Percentiles rank a stretch among this genome's conserved stretches.
Evolutionary conservation across 257 asterid genomes (phyloP).

Genomic region (Voacanga thouarsii): DNA sequence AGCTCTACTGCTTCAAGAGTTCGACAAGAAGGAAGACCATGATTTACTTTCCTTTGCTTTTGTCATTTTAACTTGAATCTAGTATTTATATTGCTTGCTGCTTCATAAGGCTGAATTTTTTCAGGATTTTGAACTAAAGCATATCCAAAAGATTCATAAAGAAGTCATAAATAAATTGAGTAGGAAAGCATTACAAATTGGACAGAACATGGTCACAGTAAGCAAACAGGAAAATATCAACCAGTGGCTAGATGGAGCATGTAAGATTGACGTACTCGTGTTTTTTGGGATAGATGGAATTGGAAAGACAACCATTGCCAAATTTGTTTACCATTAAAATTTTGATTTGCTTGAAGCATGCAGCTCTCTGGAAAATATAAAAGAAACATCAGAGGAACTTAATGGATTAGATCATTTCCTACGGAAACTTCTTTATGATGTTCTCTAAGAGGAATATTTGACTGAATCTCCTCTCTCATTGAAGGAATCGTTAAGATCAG

Average conservation of each 20-base stretch:
- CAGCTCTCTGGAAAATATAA: constrained; percentile 18
- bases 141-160: too few species aligned
- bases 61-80: too few species aligned
- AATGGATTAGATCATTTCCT: constrained; percentile 18
- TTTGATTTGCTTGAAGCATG: constrained; percentile 17
- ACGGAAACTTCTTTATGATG: constrained; percentile 18
- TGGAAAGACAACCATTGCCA: constrained; percentile 30
- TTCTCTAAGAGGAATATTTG: background rate
- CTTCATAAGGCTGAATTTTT: too few species aligned
- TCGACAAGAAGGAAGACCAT: too few species aligned
- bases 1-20: too few species aligned
- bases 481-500: constrained; percentile 24
- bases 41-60: too few species aligned
- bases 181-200: too few species aligned
- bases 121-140: too few species aligned
- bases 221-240: background rate
- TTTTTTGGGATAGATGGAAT: constrained; percentile 27
- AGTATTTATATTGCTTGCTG: too few species aligned
- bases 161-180: too few species aligned
- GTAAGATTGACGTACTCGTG: background rate
- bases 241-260: background rate
- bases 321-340: constrained; percentile 22
- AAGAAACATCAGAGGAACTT: constrained; percentile 15
- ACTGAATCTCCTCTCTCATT: constrained; percentile 11
- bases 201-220: background rate